A percentile compares a stretch with the other conserved stretches of the same genome.
Conservation (phyloP, 2,329 filamentous ascomycete species). For the Diaporthe vaccinii region DNA sequence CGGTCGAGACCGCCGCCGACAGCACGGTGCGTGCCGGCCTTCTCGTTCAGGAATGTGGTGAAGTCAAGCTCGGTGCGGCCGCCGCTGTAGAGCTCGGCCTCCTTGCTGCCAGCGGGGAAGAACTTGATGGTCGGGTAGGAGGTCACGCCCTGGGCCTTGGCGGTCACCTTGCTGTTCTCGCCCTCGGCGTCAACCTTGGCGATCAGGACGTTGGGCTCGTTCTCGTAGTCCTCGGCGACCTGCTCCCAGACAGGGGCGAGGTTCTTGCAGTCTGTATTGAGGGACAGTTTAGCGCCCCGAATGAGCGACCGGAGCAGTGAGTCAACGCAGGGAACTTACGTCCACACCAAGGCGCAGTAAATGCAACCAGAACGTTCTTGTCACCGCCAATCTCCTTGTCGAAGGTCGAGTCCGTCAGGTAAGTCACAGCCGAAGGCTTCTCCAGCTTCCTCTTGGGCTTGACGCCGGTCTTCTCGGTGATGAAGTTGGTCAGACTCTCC, state of each 20-base stretch:
- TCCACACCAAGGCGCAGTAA: conserved; percentile 98
- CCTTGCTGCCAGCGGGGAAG: conserved; percentile 88
- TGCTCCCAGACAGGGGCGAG: conserved; percentile 93
- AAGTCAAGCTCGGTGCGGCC: conserved; percentile 83
- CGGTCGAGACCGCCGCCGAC: conserved; percentile 84
- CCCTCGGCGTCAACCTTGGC: conserved; percentile 97
- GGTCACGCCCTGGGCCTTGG: conserved; percentile 80
- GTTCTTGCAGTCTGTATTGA: conserved; percentile 87
- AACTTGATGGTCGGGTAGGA: conserved; percentile 98
- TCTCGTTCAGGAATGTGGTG: conserved; percentile 86
- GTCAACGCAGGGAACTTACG: conserved; percentile 72
- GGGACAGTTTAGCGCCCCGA: conserved; percentile 36
- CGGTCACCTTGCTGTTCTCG: conserved; percentile 83
- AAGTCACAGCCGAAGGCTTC: conserved; percentile 80
- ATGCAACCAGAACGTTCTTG: conserved; percentile 93
- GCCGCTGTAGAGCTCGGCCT: conserved; percentile 78
- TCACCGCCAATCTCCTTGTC: conserved; percentile 82
- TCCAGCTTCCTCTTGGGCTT: conserved; percentile 83
- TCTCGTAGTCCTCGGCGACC: conserved; percentile 83
- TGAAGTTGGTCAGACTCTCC: conserved; percentile 84
- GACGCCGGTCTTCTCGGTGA: conserved; percentile 87
- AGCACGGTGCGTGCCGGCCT: conserved; percentile 88
- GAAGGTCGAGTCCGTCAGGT: conserved; percentile 86
- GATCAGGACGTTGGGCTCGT: conserved; percentile 84
- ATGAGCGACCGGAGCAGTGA: not conserved